Evolutionary conservation across 1,284 basidiomycete species (phyloP).

Genomic region (Rhodotorula sp.): DNA sequence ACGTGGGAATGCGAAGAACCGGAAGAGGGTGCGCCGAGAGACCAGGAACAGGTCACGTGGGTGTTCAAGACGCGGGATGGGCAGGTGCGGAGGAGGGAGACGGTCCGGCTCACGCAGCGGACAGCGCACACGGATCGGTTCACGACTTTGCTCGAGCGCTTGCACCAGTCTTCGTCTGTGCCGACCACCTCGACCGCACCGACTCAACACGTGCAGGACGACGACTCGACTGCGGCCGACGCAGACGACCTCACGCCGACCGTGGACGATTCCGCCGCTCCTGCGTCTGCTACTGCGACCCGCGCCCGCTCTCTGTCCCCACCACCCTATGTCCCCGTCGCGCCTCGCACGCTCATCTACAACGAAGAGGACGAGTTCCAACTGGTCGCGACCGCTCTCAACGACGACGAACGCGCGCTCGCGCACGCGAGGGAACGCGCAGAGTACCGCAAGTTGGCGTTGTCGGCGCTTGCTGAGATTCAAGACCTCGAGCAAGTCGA

Average conservation of each 20-base stretch:
- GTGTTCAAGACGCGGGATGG: conserved; percentile 35
- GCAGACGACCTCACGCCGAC: no score
- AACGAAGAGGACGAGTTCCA: conserved; percentile 40
- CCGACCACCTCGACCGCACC: neutral
- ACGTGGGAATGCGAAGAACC: conserved; percentile 38
- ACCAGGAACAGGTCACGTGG: conserved; percentile 25
- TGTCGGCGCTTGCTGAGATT: conserved; percentile 12
- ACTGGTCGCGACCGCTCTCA: conserved; percentile 19
- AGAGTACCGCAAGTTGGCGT: conserved; percentile 18
- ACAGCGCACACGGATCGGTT: conserved; percentile 33
- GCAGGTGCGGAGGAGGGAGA: conserved; percentile 24
- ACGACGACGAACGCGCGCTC: conserved; percentile 15
- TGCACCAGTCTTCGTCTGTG: conserved; percentile 1
- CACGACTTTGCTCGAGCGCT: conserved; percentile 28
- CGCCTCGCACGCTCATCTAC: conserved; percentile 37
- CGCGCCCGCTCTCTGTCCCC: conserved; percentile 20
- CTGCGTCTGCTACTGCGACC: neutral
- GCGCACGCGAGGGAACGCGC: conserved; percentile 20
- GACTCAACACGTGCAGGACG: neutral
- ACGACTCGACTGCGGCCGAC: neutral
- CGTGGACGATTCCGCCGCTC: no score
- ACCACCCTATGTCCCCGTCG: conserved; percentile 33
- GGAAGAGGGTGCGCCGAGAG: neutral
- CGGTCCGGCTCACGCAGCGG: conserved; percentile 22
- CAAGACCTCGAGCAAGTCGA: neutral